Evolutionary conservation across 441 rosid genomes (phyloP).

Genomic region (Theobroma grandiflorum): DNA sequence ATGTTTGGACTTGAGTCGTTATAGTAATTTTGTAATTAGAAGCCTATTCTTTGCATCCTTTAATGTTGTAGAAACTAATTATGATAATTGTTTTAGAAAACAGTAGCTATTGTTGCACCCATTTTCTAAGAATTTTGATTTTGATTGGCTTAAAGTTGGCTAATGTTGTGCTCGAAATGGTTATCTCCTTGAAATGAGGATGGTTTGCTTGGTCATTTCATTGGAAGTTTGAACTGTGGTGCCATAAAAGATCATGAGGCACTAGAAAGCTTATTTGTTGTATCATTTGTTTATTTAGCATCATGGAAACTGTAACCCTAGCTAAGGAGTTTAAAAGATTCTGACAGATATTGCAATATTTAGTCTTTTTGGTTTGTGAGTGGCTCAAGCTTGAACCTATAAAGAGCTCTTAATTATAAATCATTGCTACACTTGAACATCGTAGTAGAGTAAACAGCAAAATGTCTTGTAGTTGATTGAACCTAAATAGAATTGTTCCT

Average conservation of each 20-base stretch:
- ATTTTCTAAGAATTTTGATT: background rate
- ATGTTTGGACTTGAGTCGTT: no score
- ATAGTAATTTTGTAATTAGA: background rate
- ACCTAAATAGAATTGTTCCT: constrained; percentile 1
- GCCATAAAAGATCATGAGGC: background rate
- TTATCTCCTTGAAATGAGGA: background rate
- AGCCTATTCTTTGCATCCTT: background rate
- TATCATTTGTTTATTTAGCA: background rate
- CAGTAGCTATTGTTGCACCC: background rate
- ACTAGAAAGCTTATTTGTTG: background rate
- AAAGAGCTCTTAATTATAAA: background rate
- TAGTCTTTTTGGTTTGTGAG: background rate
- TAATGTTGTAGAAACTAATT: background rate
- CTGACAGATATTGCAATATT: background rate
- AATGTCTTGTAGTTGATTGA: background rate
- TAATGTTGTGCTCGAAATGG: background rate
- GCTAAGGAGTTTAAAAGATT: no score
- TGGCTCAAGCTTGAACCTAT: background rate
- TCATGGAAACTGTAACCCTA: background rate
- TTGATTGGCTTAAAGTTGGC: background rate
- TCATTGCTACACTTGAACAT: background rate
- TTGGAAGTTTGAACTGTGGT: background rate
- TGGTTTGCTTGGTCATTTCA: background rate
- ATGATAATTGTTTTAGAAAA: background rate
- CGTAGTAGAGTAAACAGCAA: background rate